Conservation (phyloP, 148 eudicot species). For the Linanthus parryae region DNA sequence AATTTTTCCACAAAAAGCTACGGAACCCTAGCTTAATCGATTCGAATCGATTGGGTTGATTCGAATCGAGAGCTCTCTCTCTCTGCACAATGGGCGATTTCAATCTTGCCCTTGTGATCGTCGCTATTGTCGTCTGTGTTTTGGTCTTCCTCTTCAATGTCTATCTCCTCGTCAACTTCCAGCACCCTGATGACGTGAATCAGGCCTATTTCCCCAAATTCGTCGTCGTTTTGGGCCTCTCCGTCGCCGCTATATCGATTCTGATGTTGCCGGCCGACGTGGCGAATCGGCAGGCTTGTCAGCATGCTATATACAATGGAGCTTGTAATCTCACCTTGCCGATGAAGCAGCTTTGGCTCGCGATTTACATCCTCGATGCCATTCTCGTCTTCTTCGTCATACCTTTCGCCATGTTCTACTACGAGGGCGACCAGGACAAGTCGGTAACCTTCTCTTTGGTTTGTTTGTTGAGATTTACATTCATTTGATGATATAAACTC, state of each 20-base stretch:
- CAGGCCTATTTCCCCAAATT: slow-evolving; percentile 96
- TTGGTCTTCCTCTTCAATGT: slow-evolving; percentile 80
- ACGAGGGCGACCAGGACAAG: slow-evolving; percentile 99
- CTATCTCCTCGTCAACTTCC: slow-evolving; percentile 86
- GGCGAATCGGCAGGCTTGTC: slow-evolving; percentile 93
- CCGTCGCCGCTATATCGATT: slow-evolving; percentile 81
- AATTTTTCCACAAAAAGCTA: too few species aligned
- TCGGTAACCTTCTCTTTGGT: slow-evolving; percentile 17
- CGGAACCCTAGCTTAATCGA: too few species aligned
- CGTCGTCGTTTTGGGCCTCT: slow-evolving; percentile 92
- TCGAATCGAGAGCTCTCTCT: too few species aligned
- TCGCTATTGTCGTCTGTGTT: slow-evolving; percentile 70
- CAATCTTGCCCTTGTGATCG: slow-evolving; percentile 84
- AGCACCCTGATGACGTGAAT: slow-evolving; percentile 88
- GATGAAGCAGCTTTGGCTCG: slow-evolving; percentile 95
- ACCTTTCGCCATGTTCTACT: slow-evolving; percentile 94
- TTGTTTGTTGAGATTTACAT: not conserved
- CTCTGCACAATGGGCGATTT: slow-evolving; percentile 77
- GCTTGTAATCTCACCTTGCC: slow-evolving; percentile 90
- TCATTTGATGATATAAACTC: not conserved
- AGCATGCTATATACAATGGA: slow-evolving; percentile 83
- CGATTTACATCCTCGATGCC: slow-evolving; percentile 70
- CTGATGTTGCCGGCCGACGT: slow-evolving; percentile 97
- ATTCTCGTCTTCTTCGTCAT: slow-evolving; percentile 84
- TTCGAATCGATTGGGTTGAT: too few species aligned